phyloP scores from a whole-genome alignment of 106 monocot species.

The Phalaenopsis equestris region DNA sequence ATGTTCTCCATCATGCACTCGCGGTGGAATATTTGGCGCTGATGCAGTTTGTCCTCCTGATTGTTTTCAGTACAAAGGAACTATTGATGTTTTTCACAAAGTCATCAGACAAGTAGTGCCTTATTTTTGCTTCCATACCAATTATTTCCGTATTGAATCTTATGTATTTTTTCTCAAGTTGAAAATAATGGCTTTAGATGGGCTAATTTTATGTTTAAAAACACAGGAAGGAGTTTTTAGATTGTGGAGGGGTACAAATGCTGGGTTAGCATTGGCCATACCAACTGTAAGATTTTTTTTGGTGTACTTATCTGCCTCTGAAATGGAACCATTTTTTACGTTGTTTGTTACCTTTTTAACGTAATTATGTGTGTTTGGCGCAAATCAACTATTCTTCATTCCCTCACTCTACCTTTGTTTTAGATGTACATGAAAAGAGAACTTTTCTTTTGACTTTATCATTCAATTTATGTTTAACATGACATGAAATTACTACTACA shows the following conservation, averaged over 20 bases:
- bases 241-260: slow-evolving; percentile 95
- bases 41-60: slow-evolving; percentile 72
- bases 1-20: slow-evolving; percentile 80
- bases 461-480: neutral
- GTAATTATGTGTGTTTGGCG: neutral
- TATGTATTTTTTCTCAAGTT: neutral
- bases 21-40: slow-evolving; percentile 66
- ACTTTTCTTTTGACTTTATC: neutral
- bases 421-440: no score
- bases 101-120: slow-evolving; percentile 69
- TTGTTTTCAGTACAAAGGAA: slow-evolving; percentile 96
- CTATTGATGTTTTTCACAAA: slow-evolving; percentile 89
- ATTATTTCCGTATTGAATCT: neutral
- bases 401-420: neutral
- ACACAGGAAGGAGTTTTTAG: slow-evolving; percentile 83
- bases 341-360: neutral
- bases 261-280: slow-evolving; percentile 69
- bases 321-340: no score
- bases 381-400: neutral
- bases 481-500: neutral
- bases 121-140: neutral
- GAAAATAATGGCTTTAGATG: neutral
- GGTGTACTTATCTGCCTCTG: neutral
- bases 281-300: slow-evolving; percentile 61
- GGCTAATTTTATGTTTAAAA: neutral